Evolutionary conservation across 768 basidiomycete species (phyloP).

Genomic region (Termitomyces sp.): DNA sequence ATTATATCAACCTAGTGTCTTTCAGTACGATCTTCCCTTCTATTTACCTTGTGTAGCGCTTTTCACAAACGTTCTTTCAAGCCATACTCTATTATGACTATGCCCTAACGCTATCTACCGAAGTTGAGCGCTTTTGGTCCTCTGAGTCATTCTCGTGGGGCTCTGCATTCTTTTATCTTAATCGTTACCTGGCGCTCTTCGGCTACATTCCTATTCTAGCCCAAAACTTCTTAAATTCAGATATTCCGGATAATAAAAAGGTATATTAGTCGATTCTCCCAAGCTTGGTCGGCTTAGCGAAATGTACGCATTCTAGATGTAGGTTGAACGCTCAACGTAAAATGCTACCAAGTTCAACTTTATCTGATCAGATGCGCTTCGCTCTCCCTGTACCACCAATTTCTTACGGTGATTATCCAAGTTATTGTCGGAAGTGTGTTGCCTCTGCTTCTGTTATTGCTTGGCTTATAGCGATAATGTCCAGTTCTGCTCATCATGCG

Average conservation of each 20-base stretch:
- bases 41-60: neutral
- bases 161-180: constrained; percentile 36
- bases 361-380: constrained; percentile 15
- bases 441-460: neutral
- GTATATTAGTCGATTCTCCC: constrained; percentile 15
- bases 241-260: constrained; percentile 14
- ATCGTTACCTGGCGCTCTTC: constrained; percentile 36
- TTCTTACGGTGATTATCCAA: constrained; percentile 27
- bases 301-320: neutral
- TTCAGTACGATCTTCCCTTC: constrained; percentile 8
- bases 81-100: constrained; percentile 46
- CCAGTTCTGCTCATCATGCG: constrained; percentile 26
- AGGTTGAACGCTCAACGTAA: neutral
- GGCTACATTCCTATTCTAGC: constrained; percentile 31
- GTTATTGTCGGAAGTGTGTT: constrained; percentile 29
- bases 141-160: constrained; percentile 23
- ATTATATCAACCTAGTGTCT: constrained; percentile 12
- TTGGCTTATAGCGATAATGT: neutral
- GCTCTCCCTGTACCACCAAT: constrained; percentile 22
- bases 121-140: constrained; percentile 42
- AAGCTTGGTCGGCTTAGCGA: neutral
- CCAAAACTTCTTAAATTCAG: constrained; percentile 26
- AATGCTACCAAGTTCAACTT: neutral
- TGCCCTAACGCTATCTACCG: constrained; percentile 35
- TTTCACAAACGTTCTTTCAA: constrained; percentile 3